phyloP scores from a whole-genome alignment of 352 stramenopile genomes.

The Globisporangium heterothallicum region DNA sequence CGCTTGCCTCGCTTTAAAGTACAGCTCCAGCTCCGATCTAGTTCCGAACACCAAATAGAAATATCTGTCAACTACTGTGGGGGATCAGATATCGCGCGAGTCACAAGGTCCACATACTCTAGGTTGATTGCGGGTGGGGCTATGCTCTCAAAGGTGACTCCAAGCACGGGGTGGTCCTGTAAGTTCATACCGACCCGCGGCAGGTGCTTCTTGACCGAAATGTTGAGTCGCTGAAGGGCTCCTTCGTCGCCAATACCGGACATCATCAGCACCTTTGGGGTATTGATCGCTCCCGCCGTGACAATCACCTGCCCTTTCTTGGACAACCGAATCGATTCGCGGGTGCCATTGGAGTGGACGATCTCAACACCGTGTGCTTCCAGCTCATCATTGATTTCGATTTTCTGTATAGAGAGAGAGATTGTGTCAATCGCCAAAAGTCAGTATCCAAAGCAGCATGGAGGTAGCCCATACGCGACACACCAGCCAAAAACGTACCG shows the following conservation, averaged over 20 bases:
- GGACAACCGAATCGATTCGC: slow-evolving; percentile 31
- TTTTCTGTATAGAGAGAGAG: slow-evolving; percentile 27
- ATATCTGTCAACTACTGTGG: not conserved
- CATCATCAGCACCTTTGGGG: slow-evolving; percentile 78
- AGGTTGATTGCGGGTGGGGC: slow-evolving; percentile 28
- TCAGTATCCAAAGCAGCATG: too few species aligned
- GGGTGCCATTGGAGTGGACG: slow-evolving; percentile 25
- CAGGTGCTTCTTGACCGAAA: slow-evolving; percentile 63
- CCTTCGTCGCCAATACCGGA: slow-evolving; percentile 47
- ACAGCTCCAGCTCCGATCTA: slow-evolving; percentile 38
- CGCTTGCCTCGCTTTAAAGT: slow-evolving; percentile 33
- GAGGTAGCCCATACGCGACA: not conserved
- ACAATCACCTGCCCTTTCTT: slow-evolving; percentile 57
- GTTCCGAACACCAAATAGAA: not conserved
- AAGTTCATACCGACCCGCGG: slow-evolving; percentile 83
- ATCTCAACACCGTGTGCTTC: slow-evolving; percentile 40
- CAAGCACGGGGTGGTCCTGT: slow-evolving; percentile 84
- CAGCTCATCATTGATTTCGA: slow-evolving; percentile 34
- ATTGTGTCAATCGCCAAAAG: not conserved
- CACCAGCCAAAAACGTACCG: slow-evolving; percentile 25
- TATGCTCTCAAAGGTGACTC: slow-evolving; percentile 56
- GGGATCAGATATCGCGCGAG: not conserved
- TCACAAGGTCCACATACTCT: slow-evolving; percentile 24
- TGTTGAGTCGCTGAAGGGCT: slow-evolving; percentile 31
- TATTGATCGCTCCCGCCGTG: slow-evolving; percentile 82